Conservation (phyloP, 2,329 filamentous ascomycete genomes). For the Massarina eburnea region DNA sequence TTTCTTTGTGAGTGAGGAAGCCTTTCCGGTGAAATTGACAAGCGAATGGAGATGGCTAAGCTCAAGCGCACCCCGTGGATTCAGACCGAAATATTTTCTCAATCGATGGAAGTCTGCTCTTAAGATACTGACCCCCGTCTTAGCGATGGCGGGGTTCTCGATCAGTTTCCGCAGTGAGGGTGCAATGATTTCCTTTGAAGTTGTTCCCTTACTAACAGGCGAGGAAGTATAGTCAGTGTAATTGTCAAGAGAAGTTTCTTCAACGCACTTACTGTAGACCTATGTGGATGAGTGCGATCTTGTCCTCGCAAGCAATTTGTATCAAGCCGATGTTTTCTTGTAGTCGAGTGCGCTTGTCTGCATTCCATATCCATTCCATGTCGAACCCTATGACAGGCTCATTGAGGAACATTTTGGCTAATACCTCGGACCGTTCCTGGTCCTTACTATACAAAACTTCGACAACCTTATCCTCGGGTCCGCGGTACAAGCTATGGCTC, state of each 20-base stretch:
- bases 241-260: neutral
- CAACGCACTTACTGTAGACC: constrained; percentile 52
- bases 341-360: constrained; percentile 50
- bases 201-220: constrained; percentile 34
- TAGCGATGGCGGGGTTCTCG: constrained; percentile 68
- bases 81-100: constrained; percentile 64
- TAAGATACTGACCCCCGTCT: constrained; percentile 75
- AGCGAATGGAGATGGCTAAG: constrained; percentile 80
- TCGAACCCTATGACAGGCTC: constrained; percentile 83
- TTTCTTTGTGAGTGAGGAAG: constrained; percentile 36
- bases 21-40: constrained; percentile 65
- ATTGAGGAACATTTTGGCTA: constrained; percentile 65
- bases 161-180: constrained; percentile 72
- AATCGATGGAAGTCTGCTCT: constrained; percentile 65
- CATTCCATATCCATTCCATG: constrained; percentile 73
- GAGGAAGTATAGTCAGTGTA: neutral
- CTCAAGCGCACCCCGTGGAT: constrained; percentile 71
- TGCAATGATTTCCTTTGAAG: constrained; percentile 61
- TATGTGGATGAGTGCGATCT: constrained; percentile 80
- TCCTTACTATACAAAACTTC: constrained; percentile 77
- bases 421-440: constrained; percentile 65
- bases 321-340: constrained; percentile 77
- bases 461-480: constrained; percentile 56
- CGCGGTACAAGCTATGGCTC: constrained; percentile 69
- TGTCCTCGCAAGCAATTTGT: constrained; percentile 76